Base-by-base conservation (phyloP, 495 filamentous ascomycete species). In the Neurospora terricola region DNA sequence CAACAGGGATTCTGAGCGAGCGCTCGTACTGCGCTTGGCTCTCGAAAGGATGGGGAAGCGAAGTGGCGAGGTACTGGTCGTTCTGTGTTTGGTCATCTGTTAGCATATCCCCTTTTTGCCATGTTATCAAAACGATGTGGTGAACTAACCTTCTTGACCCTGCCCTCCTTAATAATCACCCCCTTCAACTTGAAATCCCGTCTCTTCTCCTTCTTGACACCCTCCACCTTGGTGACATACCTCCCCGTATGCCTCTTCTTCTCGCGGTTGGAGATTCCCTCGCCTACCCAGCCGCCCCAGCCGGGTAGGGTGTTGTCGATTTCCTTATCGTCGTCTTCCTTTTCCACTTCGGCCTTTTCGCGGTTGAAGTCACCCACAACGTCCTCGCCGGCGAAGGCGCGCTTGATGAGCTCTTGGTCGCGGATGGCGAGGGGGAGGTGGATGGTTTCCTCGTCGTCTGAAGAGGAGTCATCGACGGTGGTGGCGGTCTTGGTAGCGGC, bases 81-180 rank as follows among this genome's bases (percentile, higher is more conserved):
- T 96, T 98, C 93, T 95, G 73, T 70, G 69, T 38, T 40, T 21
- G 0, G 6, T 48, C 27, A 74, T 74, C 43, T n/a, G 74, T 85
- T 79, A 85, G 82, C 73, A 69, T 66, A 14, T 14, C 12, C 12
- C 38, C 11, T 12, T 37, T 37, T 23, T 14, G 0, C 0, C 38
- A 40, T 40, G 12, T 40, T 16, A 4, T 40, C 38, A 38, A 40
- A 45, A 69, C 70, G 70, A 10, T 45, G 9, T 38, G 37, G 21
- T 34, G 30, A 34, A 76, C 85, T 80, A 85, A 93, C 92, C 90
- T 98, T 98, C 85, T 93, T 94, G 34, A 93, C 87, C 40, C 88
- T 84, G 84, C 95, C 97, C 87, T 99, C 92, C 77, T 91, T 97
- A 75, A 99, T 93, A 73, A 99, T 97, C 11, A 97, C 95, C 69